Base-by-base conservation (phyloP, 2,329 filamentous ascomycete species). In the Fusarium tjaetaba region DNA sequence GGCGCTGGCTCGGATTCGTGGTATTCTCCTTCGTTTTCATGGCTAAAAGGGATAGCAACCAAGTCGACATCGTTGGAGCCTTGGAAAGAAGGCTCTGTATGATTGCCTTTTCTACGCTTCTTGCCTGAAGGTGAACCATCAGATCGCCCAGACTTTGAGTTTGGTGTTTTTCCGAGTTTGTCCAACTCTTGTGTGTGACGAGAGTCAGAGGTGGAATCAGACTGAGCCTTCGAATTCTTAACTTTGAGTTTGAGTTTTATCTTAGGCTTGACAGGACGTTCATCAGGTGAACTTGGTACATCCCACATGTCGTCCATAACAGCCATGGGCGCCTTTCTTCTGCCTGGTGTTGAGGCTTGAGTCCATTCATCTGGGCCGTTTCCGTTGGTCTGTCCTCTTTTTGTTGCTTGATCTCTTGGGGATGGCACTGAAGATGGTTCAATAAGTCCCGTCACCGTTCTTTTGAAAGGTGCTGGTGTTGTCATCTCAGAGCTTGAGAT, bases 201-300 rank as follows among this genome's bases (percentile, higher is more conserved):
- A 32, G 51, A 43, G 13, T 49, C 43, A 22, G 59, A 22, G 22
- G 39, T 39, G 8, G 67, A 51, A 14, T 48, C 34, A 39, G 61
- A 38, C 39, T 67, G 57, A 22, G 49, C 60, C 39, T 64, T 60
- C n/a, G 52, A 55, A 38, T 62, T 68, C 42, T 71, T 78, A 16
- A 74, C 45, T 41, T 65, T 67, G 26, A 73, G 69, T 41, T 65
- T 67, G 26, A 73, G 69, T 38, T 75, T 75, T 38, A 70, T 53
- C 45, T 68, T 60, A 41, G 32, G 62, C 46, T 67, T 65, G 15
- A 34, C 42, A 34, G 67, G 68, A 18, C 28, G 51, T 39, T 51
- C 69, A 32, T 81, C 81, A 11, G 84, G 82, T 49, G 85, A 87
- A 70, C 82, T 84, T 1, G 85, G 85, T 7, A 88, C 81, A 42